A percentile compares a stretch with the other conserved stretches of the same genome.
phyloP scores from a whole-genome alignment of 2,329 filamentous ascomycete species.

The Bipolaris zeicola region DNA sequence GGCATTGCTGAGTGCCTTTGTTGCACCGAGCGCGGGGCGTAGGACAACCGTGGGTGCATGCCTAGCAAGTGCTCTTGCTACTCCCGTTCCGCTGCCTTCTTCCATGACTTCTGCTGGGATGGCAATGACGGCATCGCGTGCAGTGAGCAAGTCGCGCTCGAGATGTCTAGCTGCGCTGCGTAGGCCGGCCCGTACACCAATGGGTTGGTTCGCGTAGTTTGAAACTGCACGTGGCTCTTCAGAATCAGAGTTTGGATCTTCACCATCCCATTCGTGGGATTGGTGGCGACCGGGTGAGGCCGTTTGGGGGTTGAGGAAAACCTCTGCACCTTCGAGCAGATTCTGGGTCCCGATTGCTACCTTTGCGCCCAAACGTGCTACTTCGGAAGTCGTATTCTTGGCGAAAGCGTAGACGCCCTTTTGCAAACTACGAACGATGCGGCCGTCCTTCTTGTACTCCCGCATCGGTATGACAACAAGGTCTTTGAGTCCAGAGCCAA shows the following conservation, averaged over 20 bases:
- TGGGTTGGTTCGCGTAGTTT: constrained; percentile 91
- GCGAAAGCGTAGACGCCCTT: constrained; percentile 91
- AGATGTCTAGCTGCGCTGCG: constrained; percentile 81
- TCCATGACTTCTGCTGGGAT: constrained; percentile 92
- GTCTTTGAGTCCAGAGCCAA: constrained; percentile 84
- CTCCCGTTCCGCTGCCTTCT: constrained; percentile 78
- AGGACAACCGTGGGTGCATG: constrained; percentile 93
- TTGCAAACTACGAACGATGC: constrained; percentile 86
- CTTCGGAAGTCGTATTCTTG: constrained; percentile 88
- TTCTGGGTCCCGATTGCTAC: constrained; percentile 93
- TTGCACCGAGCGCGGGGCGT: constrained; percentile 86
- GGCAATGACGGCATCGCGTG: constrained; percentile 90
- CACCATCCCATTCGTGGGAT: constrained; percentile 53
- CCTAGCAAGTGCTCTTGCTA: constrained; percentile 76
- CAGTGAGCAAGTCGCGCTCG: constrained; percentile 82
- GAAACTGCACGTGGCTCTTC: constrained; percentile 81
- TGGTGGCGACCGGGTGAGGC: constrained; percentile 21
- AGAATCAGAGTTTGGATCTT: constrained; percentile 67
- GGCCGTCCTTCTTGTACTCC: constrained; percentile 93
- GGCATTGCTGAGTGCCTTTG: constrained; percentile 85
- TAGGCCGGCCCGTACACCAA: constrained; percentile 84
- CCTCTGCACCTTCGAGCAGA: constrained; percentile 87
- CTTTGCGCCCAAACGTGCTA: constrained; percentile 94
- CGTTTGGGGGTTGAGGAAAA: constrained; percentile 62
- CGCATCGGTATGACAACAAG: constrained; percentile 87